These are phyloP conservation scores for Halophytophthora polymorphica DNA, from an alignment of 352 stramenopile species.

Conservation along the genomic window DNA sequence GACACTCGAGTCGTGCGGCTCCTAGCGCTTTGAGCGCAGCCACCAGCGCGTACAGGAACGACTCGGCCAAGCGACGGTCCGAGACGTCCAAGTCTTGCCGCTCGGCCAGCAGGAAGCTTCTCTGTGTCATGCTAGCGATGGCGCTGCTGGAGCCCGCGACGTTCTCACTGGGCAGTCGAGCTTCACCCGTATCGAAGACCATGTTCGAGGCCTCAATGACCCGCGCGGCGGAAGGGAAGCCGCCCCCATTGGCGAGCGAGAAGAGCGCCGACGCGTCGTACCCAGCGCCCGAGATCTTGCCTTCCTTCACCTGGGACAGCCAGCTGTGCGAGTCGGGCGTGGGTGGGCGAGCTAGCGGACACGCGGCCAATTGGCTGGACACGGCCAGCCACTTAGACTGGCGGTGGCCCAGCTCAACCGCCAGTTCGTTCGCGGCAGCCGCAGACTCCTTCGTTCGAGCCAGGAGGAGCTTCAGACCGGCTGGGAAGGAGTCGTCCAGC, in stretches of 20 bases:
- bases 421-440: conserved; percentile 21
- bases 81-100: conserved; percentile 45
- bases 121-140: conserved; percentile 9
- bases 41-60: conserved; percentile 60
- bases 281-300: conserved; percentile 73
- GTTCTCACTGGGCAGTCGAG: conserved; percentile 16
- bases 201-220: conserved; percentile 36
- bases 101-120: conserved; percentile 34
- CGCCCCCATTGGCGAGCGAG: conserved; percentile 5
- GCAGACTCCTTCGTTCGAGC: conserved; percentile 31
- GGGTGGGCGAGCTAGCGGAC: conserved; percentile 41
- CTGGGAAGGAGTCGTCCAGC: conserved; percentile 25
- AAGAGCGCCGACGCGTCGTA: conserved; percentile 40
- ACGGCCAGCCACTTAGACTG: conserved; percentile 69
- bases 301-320: conserved; percentile 69
- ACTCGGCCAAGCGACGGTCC: conserved; percentile 37
- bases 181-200: conserved; percentile 38
- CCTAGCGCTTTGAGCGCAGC: conserved; percentile 54
- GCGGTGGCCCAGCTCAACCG: conserved; percentile 25
- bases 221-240: conserved; percentile 31
- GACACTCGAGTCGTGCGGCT: conserved; percentile 48
- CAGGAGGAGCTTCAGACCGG: conserved; percentile 17
- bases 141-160: conserved; percentile 6
- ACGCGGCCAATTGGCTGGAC: conserved; percentile 65
- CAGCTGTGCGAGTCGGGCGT: conserved; percentile 72